A percentile compares a stretch with the other conserved stretches of the same genome.
phyloP scores from a whole-genome alignment of 805 yeast genomes.

The Zygotorulaspora florentina region DNA sequence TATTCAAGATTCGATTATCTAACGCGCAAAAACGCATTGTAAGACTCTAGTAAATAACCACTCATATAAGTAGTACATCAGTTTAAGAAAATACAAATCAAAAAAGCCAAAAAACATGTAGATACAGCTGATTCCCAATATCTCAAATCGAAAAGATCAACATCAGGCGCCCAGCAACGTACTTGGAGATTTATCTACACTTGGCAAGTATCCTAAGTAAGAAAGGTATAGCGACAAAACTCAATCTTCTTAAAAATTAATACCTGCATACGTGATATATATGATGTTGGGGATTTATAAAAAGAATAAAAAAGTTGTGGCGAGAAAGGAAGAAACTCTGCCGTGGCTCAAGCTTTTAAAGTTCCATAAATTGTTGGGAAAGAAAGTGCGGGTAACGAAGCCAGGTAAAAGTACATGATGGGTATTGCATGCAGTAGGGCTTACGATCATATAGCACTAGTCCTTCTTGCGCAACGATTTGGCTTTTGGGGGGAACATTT shows the following conservation, averaged over 20 bases:
- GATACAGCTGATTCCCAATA: conserved; percentile 42
- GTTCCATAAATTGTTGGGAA: too few relatives aligned
- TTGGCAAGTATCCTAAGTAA: conserved; percentile 16
- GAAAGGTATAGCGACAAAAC: conserved; percentile 14
- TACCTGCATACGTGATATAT: conserved; percentile 21
- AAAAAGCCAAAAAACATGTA: conserved; percentile 17
- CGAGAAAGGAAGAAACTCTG: background rate
- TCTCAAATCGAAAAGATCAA: conserved; percentile 33
- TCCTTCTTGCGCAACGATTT: background rate
- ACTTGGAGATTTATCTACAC: conserved; percentile 32
- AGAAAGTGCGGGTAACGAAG: background rate
- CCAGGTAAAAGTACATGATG: background rate
- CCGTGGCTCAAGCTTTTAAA: background rate
- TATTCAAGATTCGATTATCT: conserved; percentile 91
- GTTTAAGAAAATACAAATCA: background rate
- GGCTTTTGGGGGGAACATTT: conserved; percentile 27
- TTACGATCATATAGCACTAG: background rate
- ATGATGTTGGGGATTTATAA: conserved; percentile 28
- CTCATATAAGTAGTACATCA: background rate
- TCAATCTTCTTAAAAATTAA: conserved; percentile 11
- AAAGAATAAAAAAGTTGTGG: background rate
- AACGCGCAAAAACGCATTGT: conserved; percentile 61
- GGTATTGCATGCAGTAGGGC: conserved; percentile 1
- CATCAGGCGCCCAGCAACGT: conserved; percentile 43
- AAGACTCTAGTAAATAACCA: conserved; percentile 1